Base-by-base conservation (phyloP, 805 yeast species). In the Saccharomyces eubayanus region DNA sequence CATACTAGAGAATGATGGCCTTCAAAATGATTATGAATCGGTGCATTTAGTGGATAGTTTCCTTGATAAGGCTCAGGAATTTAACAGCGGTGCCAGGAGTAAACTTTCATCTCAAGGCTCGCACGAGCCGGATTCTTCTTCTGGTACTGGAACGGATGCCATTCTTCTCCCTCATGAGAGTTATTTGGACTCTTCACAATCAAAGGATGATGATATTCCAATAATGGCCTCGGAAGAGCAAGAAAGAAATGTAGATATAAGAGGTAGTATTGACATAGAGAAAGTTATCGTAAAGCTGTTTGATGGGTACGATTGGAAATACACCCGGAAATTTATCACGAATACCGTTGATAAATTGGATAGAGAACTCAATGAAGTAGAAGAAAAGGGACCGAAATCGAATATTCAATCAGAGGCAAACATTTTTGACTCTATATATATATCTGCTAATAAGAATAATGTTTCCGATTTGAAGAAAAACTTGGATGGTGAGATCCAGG, bases 251-350 rank as follows among this genome's bases (percentile, higher is more conserved):
- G 28, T 36, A 6, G 6, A 28, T 20, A 43, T 48, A 12, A 51
- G 47, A 21, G 31, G 53, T 14, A 46, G 27, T 21, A 36, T 74
- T 1, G 57, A 61, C 24, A 47, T 77, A 1, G 72, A 72, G 47
- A 76, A 75, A 49, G 68, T 74, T 0, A 64, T 62, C 1, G 61
- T 86, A 1, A 79, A 75, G 50, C 69, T 92, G 20, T 83, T 79
- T 66, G 99, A 94, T 71, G 99, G 99, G 0, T 94, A 84, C 64
- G 98, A 94, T 62, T 90, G 97, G 95, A 79, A 78, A 53, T 80
- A 81, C 46, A 89, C 98, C 0, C 77, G 96, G 54, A 75, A 74
- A 27, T 75, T 83, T 0, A 84, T 94, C 29, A 72, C 75, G 10
- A 78, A 77, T n/a, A 86, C 88, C 0, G 83, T 91, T 0, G 78